phyloP scores from a whole-genome alignment of 306 rosid species.

The Pachyrhizus erosus region DNA sequence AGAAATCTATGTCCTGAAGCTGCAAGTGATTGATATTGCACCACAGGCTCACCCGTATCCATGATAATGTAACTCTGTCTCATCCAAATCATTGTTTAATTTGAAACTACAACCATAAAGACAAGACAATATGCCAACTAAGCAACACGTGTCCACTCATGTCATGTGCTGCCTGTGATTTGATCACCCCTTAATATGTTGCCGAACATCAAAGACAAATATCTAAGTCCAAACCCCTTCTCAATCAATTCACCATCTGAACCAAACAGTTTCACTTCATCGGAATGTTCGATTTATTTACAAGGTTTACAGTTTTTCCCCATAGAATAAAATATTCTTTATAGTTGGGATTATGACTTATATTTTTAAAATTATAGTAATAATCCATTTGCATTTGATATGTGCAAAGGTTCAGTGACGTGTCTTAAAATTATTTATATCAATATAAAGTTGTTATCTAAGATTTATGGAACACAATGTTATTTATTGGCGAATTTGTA shows the following conservation, averaged over 20 bases:
- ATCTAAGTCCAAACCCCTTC: not conserved
- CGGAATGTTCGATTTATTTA: too few relatives aligned
- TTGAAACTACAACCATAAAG: not conserved
- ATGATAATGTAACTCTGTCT: not conserved
- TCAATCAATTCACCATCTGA: not conserved
- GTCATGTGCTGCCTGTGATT: not conserved
- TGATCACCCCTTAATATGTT: not conserved
- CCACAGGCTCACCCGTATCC: not conserved
- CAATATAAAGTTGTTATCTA: not conserved
- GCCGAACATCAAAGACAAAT: not conserved
- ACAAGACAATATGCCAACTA: not conserved
- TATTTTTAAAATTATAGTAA: too few relatives aligned
- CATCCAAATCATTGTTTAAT: not conserved
- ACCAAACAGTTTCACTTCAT: not conserved
- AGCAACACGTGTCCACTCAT: slow-evolving; percentile 28
- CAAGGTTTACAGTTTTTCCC: too few relatives aligned
- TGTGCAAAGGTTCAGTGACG: not conserved
- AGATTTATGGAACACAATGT: not conserved
- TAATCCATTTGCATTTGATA: not conserved
- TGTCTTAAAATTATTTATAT: not conserved
- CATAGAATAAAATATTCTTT: too few relatives aligned
- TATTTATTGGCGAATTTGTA: not conserved
- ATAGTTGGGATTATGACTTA: too few relatives aligned
- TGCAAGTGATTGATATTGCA: not conserved
- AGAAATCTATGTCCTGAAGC: not conserved